Percentiles rank a stretch among this genome's conserved stretches.
Evolutionary conservation across 768 basidiomycete species (phyloP).

Genomic region (Daedaleopsis nitida): DNA sequence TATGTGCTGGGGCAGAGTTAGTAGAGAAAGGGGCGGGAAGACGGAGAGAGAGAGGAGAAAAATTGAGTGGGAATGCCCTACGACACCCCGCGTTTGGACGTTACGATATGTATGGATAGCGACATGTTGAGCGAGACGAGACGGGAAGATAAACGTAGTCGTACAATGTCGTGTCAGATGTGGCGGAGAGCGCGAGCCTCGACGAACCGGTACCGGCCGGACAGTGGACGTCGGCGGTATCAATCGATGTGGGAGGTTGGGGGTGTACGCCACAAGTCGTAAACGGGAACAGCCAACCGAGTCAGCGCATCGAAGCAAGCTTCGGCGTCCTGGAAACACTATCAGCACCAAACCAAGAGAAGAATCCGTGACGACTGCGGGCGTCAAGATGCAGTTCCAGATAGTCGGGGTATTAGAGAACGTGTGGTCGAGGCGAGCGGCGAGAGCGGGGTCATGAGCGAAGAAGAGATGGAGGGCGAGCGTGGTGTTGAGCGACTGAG

Average conservation of each 20-base stretch:
- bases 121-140: background rate
- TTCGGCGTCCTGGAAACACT: conserved; percentile 10
- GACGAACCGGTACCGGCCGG: background rate
- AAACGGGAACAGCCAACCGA: background rate
- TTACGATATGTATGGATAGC: background rate
- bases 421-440: no score
- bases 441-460: background rate
- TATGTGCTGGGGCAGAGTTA: background rate
- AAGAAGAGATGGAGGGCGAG: background rate
- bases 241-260: background rate
- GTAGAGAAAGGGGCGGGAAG: background rate
- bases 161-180: conserved; percentile 8
- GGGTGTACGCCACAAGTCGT: background rate
- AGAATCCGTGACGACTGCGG: background rate
- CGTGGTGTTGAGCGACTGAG: background rate
- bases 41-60: background rate
- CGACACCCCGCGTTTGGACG: conserved; percentile 19
- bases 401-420: no score
- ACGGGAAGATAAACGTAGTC: background rate
- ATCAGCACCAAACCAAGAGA: conserved; percentile 4
- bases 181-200: background rate
- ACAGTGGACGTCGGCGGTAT: no score
- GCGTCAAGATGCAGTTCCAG: background rate
- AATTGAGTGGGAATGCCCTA: conserved; percentile 20
- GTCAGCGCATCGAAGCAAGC: background rate